Evolutionary conservation across 2,329 filamentous ascomycete genomes (phyloP), one percentile per base, ranked within the genome.

Genomic region (Talaromyces sp.): DNA sequence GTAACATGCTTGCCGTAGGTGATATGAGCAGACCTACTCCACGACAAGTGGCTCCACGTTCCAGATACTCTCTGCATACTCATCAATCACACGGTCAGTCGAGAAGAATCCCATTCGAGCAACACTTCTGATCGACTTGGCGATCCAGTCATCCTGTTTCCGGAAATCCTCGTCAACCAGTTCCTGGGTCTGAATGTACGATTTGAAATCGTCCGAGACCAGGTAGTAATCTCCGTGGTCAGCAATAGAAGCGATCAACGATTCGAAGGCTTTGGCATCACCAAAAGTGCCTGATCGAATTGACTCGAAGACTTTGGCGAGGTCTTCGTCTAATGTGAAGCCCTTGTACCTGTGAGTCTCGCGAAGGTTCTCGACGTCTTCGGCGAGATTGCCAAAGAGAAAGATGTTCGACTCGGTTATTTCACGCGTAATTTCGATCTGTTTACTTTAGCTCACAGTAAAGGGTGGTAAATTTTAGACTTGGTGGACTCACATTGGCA

Each of bases 211-310:
- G 74, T 99, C 95, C 45, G 92, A 97, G 57, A 98, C 93, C 35
- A 99, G 87, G 79, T 99, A 99, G 83, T 96, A 98, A 78, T 99
- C 95, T 45, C 95, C 93, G 70, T 98, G 95, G 67, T 97, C 90
- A 68, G 90, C 88, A 69, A 99, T 93, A 10, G 92, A 90, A 69
- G 90, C 87, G 69, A 96, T 86, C 69, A 99, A 85, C 35, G 91
- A 90, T n/a, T 86, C 84, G 79, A 98, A 99, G 73, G 91, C 86
- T 61, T 86, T 81, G 0, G 89, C 83, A 65, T 93, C 88, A 64
- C 95, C 95, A 74, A 99, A 99, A 3, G 82, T 90, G 70, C 90
- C 90, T 69, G 82, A 83, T 75, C 91, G 87, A 77, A 99, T 97
- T 66, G 87, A 86, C 37, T 90, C 84, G 76, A 98, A 99, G 61